Evolutionary conservation across 768 basidiomycete genomes (phyloP).

Genomic region (Coprinopsis strossmayeri): DNA sequence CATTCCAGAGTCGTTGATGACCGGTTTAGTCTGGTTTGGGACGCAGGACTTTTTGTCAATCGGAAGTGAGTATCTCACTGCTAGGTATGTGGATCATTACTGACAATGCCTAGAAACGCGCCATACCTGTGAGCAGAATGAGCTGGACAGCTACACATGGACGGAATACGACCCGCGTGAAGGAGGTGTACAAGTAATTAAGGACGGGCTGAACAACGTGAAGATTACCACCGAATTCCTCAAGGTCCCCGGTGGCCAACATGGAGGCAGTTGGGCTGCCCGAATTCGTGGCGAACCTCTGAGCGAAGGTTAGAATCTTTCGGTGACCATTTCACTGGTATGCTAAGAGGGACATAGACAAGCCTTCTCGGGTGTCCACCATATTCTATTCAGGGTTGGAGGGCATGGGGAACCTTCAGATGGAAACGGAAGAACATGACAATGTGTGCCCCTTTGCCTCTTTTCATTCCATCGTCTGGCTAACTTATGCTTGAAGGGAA

Average conservation of each 20-base stretch:
- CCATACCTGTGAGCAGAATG: conserved; percentile 86
- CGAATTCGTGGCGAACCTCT: conserved; percentile 79
- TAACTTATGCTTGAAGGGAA: conserved; percentile 44
- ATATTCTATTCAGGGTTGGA: conserved; percentile 88
- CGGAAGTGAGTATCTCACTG: conserved; percentile 39
- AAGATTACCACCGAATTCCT: conserved; percentile 79
- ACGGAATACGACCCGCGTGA: conserved; percentile 80
- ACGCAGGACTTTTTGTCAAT: conserved; percentile 77
- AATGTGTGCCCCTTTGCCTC: conserved; percentile 40
- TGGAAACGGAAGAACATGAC: conserved; percentile 72
- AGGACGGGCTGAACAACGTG: conserved; percentile 79
- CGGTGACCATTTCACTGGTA: not conserved
- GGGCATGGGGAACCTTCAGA: conserved; percentile 74
- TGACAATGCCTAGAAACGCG: conserved; percentile 48
- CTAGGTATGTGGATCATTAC: conserved; percentile 2
- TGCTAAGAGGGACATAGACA: conserved; percentile 17
- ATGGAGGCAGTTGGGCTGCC: conserved; percentile 87
- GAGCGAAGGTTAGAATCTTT: conserved; percentile 41
- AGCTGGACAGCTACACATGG: conserved; percentile 82
- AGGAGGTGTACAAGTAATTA: conserved; percentile 80
- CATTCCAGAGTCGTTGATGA: conserved; percentile 84
- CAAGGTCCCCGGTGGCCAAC: conserved; percentile 75
- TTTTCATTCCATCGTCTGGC: conserved; percentile 5
- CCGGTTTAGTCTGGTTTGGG: conserved; percentile 92
- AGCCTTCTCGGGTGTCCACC: conserved; percentile 61